Conservation (phyloP, 768 basidiomycete species). For the Gymnopilus dilepis region DNA sequence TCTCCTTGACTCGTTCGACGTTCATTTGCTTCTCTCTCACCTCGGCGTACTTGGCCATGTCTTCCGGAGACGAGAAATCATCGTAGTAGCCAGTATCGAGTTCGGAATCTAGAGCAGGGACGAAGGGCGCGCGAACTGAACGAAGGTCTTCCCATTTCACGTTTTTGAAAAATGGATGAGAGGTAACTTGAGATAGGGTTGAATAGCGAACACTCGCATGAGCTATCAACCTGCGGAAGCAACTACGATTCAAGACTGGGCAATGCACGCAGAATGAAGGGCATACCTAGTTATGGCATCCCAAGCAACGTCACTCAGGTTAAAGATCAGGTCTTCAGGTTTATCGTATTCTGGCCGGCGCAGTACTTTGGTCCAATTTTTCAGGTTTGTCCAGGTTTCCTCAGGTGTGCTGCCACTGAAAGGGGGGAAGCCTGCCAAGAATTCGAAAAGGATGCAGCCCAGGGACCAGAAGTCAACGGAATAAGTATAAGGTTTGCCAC, state of each 20-base stretch:
- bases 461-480: conserved; percentile 99
- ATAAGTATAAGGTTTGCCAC: conserved; percentile 93
- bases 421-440: conserved; percentile 95
- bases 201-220: conserved; percentile 82
- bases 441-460: conserved; percentile 98
- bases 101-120: conserved; percentile 93
- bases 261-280: not conserved
- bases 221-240: conserved; percentile 63
- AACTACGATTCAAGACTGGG: conserved; percentile 7
- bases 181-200: conserved; percentile 71
- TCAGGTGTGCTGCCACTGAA: conserved; percentile 96
- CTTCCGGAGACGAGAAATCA: conserved; percentile 85
- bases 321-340: conserved; percentile 96
- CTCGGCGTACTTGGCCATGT: conserved; percentile 99
- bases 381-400: conserved; percentile 98
- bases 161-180: conserved; percentile 82
- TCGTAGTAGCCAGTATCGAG: conserved; percentile 96
- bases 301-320: conserved; percentile 93
- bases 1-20: conserved; percentile 90
- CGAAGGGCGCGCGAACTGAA: conserved; percentile 81
- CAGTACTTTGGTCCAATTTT: conserved; percentile 95
- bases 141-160: conserved; percentile 84
- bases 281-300: conserved; percentile 85
- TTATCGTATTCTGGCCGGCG: conserved; percentile 94
- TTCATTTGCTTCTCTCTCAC: conserved; percentile 97